A percentile compares a stretch with the other conserved stretches of the same genome.
phyloP scores from a whole-genome alignment of 495 filamentous ascomycete species.

The Aspergillus nanangensis region DNA sequence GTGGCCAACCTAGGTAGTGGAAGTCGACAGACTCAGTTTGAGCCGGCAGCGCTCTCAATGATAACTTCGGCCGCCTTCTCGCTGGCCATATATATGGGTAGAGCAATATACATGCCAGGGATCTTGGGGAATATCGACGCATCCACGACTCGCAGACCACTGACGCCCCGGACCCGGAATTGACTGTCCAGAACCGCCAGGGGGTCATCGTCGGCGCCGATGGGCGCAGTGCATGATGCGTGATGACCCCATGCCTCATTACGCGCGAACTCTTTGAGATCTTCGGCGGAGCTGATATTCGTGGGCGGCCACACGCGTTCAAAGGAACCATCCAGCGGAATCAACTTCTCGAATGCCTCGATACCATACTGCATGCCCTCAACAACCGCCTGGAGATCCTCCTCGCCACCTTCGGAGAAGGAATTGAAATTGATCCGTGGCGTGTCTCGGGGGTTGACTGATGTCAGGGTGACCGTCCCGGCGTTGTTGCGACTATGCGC shows the following conservation, averaged over 20 bases:
- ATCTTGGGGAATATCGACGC: conserved; percentile 54
- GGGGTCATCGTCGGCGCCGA: conserved; percentile 49
- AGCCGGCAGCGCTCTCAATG: too few species aligned
- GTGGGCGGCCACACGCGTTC: conserved; percentile 46
- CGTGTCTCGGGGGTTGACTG: conserved; percentile 48
- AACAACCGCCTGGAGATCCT: conserved; percentile 43
- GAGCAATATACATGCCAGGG: conserved; percentile 56
- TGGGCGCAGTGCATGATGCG: conserved; percentile 53
- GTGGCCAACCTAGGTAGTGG: too few species aligned
- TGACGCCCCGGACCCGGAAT: conserved; percentile 52
- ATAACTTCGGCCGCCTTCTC: conserved; percentile 63
- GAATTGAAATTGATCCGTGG: conserved; percentile 56
- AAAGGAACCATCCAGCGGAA: conserved; percentile 30
- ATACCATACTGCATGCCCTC: conserved; percentile 44
- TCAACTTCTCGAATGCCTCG: conserved; percentile 28
- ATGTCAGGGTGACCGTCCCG: conserved; percentile 45
- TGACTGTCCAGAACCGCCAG: conserved; percentile 55
- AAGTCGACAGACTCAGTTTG: too few species aligned
- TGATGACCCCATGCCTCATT: conserved; percentile 57
- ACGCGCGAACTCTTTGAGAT: conserved; percentile 45
- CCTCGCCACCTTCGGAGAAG: conserved; percentile 43
- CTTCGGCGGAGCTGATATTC: conserved; percentile 29
- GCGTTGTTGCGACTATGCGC: conserved; percentile 49
- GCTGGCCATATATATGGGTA: conserved; percentile 58
- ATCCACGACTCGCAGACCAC: conserved; percentile 59